Evolutionary conservation across 225 moss, liverwort and hornwort species (phyloP), one percentile per base, ranked within the genome.

Genomic region (Antitrichia curtipendula): DNA sequence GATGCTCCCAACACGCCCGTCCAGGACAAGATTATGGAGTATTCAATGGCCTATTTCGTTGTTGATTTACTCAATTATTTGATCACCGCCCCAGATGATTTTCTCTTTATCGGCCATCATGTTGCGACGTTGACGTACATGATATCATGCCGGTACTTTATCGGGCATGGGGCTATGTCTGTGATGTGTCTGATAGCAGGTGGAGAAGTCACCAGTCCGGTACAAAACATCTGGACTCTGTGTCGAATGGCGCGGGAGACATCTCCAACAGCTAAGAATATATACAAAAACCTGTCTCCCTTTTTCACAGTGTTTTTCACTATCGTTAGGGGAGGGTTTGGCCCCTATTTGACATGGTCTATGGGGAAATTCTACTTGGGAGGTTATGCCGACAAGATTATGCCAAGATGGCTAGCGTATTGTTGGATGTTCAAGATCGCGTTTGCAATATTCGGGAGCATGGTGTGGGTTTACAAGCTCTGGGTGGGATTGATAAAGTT

Each of bases 41-140:
- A 97, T 87, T 97, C 96, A 49, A 99, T 99, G 99, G 99, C 99
- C 10, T 99, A 99, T 90, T 99, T 99, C 86, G 68, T 97, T 36
- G 90, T 97, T 16, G 99, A 99, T 87, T 82, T 99, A 66, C 60
- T 99, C 53, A 96, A 99, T 82, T 99, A 97, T 84, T 28, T 97
- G 21, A 93, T 94, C 78, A 94, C 88, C 29, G 96, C 97, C 25
- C 97, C 97, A 18, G 94, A 97, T 90, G 97, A 99, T 87, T 99
- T 81, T 58, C 94, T 99, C 82, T 99, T 99, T 92, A 99, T 99
- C 86, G 97, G 97, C 34, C 99, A 99, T 76, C 99, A 99, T 43
- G 84, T 99, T 78, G 96, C 95, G 13, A 99, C 99, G 5, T 90
- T 97, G 90, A 96, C 99, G 28, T 99, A 99, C 93, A 99, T 99